These are phyloP conservation scores for Elsinoe perseae DNA, from an alignment of 2,329 filamentous ascomycete species.

Conservation along the genomic window DNA sequence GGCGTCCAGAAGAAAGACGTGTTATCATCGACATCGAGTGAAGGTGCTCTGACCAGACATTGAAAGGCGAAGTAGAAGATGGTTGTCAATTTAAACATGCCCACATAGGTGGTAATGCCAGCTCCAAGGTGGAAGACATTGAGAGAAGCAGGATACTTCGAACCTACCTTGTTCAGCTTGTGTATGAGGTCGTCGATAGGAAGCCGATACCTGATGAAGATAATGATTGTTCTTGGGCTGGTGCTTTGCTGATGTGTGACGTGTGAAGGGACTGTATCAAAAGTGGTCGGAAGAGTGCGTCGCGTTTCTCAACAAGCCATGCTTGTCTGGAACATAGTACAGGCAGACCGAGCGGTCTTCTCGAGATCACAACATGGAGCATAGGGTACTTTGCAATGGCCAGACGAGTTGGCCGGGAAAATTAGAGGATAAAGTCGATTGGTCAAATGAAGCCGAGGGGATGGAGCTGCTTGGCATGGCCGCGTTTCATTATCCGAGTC, in stretches of 20 bases:
- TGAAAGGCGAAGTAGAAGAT: slow-evolving; percentile 63
- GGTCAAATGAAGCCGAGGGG: neutral
- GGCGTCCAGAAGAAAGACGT: slow-evolving; percentile 37
- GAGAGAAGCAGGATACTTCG: slow-evolving; percentile 51
- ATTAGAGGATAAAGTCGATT: neutral
- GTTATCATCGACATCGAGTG: slow-evolving; percentile 41
- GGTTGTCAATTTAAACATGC: slow-evolving; percentile 62
- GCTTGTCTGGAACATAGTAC: neutral
- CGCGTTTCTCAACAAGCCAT: neutral
- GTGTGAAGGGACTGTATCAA: neutral
- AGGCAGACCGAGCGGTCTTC: neutral
- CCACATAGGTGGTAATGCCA: slow-evolving; percentile 58
- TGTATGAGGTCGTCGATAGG: neutral
- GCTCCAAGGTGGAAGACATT: slow-evolving; percentile 71
- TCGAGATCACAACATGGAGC: neutral
- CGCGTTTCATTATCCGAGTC: neutral
- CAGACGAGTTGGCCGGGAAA: neutral
- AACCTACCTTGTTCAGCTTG: slow-evolving; percentile 14
- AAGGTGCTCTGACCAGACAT: slow-evolving; percentile 54
- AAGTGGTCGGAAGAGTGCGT: neutral
- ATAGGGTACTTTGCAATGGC: neutral
- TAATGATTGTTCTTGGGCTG: neutral
- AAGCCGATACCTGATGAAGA: neutral
- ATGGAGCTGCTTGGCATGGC: slow-evolving; percentile 1
- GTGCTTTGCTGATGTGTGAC: slow-evolving; percentile 1